These are phyloP conservation scores for Chalciporus sp. DNA, from an alignment of 1,284 basidiomycete species.

Conservation along the genomic window DNA sequence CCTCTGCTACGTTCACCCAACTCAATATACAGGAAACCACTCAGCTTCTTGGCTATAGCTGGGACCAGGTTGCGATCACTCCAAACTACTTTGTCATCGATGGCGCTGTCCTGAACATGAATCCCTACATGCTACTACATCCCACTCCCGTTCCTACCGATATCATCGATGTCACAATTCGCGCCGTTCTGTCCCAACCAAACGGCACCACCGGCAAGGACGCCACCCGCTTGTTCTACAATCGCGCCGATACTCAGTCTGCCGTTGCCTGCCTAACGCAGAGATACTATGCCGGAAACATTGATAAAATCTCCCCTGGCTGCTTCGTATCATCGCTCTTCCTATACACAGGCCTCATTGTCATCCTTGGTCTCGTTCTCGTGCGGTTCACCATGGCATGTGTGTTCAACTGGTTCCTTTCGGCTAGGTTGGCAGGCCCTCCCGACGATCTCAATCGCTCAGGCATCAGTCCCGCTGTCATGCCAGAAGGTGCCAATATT, in stretches of 20 bases:
- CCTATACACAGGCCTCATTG: slow-evolving; percentile 88
- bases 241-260: slow-evolving; percentile 61
- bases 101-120: slow-evolving; percentile 92
- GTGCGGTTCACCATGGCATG: slow-evolving; percentile 96
- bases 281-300: slow-evolving; percentile 90
- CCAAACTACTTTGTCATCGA: slow-evolving; percentile 86
- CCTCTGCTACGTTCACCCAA: slow-evolving; percentile 56
- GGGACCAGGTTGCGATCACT: slow-evolving; percentile 77
- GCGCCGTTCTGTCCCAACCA: slow-evolving; percentile 63
- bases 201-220: slow-evolving; percentile 75
- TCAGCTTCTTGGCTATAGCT: slow-evolving; percentile 81
- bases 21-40: slow-evolving; percentile 69
- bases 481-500: slow-evolving; percentile 94
- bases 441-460: slow-evolving; percentile 74
- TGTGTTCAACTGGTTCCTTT: slow-evolving; percentile 96
- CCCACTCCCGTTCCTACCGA: slow-evolving; percentile 72
- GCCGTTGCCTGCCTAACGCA: slow-evolving; percentile 81
- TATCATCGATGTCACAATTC: slow-evolving; percentile 82
- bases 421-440: slow-evolving; percentile 73
- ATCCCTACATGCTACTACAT: slow-evolving; percentile 82
- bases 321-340: slow-evolving; percentile 92
- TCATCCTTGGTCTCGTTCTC: slow-evolving; percentile 90
- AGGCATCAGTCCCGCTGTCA: slow-evolving; percentile 89
- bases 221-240: slow-evolving; percentile 85
- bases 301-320: slow-evolving; percentile 95